Conservation (phyloP, 768 basidiomycete species). For the Coprinopsis strossmayeri region DNA sequence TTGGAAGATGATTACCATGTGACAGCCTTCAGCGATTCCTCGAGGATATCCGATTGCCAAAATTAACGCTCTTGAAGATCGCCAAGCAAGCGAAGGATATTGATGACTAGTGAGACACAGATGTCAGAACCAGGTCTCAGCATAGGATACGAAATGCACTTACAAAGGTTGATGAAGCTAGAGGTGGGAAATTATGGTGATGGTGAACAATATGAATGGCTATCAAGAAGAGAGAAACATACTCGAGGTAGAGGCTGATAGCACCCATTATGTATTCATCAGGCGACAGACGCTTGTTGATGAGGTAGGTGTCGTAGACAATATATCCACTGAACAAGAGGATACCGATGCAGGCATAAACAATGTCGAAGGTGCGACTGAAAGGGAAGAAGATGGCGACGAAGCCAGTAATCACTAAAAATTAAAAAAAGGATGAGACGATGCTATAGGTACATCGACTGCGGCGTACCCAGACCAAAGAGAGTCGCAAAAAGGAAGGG, state of each 20-base stretch:
- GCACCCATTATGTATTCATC: conserved; percentile 93
- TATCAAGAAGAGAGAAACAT: conserved; percentile 18
- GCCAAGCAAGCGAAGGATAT: conserved; percentile 78
- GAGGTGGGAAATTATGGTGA: conserved; percentile 7
- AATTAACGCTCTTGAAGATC: conserved; percentile 45
- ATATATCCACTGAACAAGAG: conserved; percentile 87
- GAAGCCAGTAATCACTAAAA: conserved; percentile 69
- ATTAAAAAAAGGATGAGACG: neutral
- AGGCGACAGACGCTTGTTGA: conserved; percentile 82
- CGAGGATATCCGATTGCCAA: no score
- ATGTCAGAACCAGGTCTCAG: conserved; percentile 6
- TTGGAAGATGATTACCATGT: no score
- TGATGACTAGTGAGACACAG: conserved; percentile 50
- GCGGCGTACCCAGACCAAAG: conserved; percentile 60
- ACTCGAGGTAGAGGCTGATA: conserved; percentile 93
- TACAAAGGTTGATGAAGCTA: conserved; percentile 85
- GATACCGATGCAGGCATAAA: conserved; percentile 72
- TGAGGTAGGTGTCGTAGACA: conserved; percentile 85
- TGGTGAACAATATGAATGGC: conserved; percentile 1
- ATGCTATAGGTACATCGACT: neutral
- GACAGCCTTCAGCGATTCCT: no score
- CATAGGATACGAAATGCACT: conserved; percentile 22
- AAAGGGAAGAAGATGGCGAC: conserved; percentile 88
- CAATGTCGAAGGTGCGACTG: conserved; percentile 69
- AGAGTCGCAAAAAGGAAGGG: conserved; percentile 87